phyloP scores from a whole-genome alignment of 192 early-diverging fungal genomes.

The Gonapodya prolifera region DNA sequence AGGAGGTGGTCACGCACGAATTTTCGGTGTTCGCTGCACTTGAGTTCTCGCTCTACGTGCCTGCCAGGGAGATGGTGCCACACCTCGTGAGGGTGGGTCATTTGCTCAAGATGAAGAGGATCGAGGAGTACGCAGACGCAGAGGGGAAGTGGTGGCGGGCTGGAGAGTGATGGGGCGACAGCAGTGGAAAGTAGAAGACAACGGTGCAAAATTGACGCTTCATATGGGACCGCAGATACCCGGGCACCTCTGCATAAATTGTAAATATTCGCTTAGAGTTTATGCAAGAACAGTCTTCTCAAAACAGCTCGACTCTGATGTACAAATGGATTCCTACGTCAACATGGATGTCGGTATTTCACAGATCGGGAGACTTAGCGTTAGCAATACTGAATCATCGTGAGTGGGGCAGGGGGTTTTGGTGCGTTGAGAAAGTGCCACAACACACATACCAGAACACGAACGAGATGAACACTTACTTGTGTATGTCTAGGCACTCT shows the following conservation, averaged over 20 bases:
- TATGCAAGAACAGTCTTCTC: too few relatives aligned
- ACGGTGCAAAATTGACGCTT: too few relatives aligned
- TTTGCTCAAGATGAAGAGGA: slow-evolving; percentile 27
- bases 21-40: slow-evolving; percentile 82
- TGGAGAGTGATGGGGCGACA: too few relatives aligned
- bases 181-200: too few relatives aligned
- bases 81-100: slow-evolving; percentile 79
- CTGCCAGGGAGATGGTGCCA: slow-evolving; percentile 77
- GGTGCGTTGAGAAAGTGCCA: too few relatives aligned
- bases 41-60: slow-evolving; percentile 81
- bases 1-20: slow-evolving; percentile 76
- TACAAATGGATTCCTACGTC: not conserved
- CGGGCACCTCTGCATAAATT: too few relatives aligned
- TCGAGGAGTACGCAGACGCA: not conserved
- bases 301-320: too few relatives aligned
- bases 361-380: not conserved
- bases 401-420: not conserved
- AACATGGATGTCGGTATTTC: not conserved
- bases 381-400: not conserved
- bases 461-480: not conserved
- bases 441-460: not conserved
- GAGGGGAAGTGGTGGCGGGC: not conserved
- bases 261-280: too few relatives aligned
- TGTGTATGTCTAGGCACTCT: not conserved
- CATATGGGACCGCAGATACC: too few relatives aligned